Conservation (phyloP, 345 rosid genomes). For the Tarenaya hassleriana region DNA sequence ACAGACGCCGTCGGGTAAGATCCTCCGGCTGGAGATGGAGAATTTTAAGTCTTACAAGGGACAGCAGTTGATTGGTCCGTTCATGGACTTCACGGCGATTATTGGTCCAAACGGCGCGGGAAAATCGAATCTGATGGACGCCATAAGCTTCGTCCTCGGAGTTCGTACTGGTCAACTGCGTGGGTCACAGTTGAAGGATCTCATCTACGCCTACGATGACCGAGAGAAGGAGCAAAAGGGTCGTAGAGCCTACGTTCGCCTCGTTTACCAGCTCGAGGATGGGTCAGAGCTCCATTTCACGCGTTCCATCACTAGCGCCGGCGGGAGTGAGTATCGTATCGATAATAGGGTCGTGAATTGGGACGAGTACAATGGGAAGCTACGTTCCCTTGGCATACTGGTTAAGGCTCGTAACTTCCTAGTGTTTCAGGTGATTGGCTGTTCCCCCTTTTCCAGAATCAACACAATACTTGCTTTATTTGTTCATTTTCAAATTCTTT, state of each 20-base stretch:
- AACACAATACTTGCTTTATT: neutral
- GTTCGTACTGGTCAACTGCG: constrained; percentile 96
- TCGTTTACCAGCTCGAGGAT: constrained; percentile 61
- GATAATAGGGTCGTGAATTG: constrained; percentile 68
- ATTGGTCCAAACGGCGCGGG: constrained; percentile 99
- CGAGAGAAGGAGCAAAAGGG: constrained; percentile 87
- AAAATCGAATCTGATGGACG: constrained; percentile 97
- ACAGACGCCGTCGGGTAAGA: constrained; percentile 54
- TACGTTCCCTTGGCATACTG: constrained; percentile 78
- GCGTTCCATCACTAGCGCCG: constrained; percentile 60
- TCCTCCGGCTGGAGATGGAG: constrained; percentile 72
- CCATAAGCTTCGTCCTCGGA: constrained; percentile 95
- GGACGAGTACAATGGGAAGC: constrained; percentile 77
- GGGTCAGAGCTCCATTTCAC: constrained; percentile 78
- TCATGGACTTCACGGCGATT: constrained; percentile 93
- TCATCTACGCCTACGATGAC: constrained; percentile 88
- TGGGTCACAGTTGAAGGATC: constrained; percentile 91
- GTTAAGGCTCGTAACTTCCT: constrained; percentile 96
- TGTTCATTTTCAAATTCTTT: neutral
- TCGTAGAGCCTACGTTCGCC: constrained; percentile 72
- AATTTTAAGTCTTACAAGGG: constrained; percentile 99
- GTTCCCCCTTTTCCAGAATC: neutral
- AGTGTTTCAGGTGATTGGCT: constrained; percentile 74
- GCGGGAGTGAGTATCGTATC: constrained; percentile 84
- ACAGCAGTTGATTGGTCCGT: constrained; percentile 73